phyloP scores from a whole-genome alignment of 2,329 filamentous ascomycete species.

The Rhynchosporium secalis region DNA sequence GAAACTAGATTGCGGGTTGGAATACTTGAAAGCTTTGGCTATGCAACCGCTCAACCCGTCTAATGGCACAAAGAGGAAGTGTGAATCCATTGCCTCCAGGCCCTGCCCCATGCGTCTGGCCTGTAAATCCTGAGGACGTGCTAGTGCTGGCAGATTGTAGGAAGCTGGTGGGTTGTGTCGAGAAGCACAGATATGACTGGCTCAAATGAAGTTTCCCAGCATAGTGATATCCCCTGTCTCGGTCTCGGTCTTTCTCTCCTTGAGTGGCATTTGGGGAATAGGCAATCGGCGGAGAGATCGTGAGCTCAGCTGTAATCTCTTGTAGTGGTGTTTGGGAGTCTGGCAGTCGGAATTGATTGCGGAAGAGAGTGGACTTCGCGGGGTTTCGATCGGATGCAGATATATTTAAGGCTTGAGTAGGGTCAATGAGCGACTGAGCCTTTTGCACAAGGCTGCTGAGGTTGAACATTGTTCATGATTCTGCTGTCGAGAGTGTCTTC shows the following conservation, averaged over 20 bases:
- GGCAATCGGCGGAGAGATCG: constrained; percentile 65
- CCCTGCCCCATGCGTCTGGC: constrained; percentile 88
- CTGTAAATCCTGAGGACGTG: constrained; percentile 82
- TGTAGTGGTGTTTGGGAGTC: constrained; percentile 89
- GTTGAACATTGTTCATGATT: constrained; percentile 55
- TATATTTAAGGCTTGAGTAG: constrained; percentile 72
- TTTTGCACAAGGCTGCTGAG: constrained; percentile 87
- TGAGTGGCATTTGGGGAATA: constrained; percentile 58
- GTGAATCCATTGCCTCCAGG: constrained; percentile 96
- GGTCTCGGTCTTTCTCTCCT: constrained; percentile 66
- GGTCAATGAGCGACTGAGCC: constrained; percentile 93
- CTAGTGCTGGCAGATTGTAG: constrained; percentile 74
- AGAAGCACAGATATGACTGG: constrained; percentile 95
- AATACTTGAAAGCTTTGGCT: constrained; percentile 79
- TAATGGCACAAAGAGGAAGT: constrained; percentile 85
- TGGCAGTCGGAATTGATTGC: constrained; percentile 93
- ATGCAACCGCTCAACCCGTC: constrained; percentile 88
- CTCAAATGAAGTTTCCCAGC: constrained; percentile 90
- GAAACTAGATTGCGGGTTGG: constrained; percentile 4
- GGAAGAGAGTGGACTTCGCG: constrained; percentile 90
- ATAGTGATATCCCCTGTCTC: constrained; percentile 79
- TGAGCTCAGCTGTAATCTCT: constrained; percentile 95
- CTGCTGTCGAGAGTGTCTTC: constrained; percentile 26
- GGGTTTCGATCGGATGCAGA: constrained; percentile 76
- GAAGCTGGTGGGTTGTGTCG: constrained; percentile 88